Evolutionary conservation across 2,329 filamentous ascomycete species (phyloP).

Genomic region (Lachnellula cervina): DNA sequence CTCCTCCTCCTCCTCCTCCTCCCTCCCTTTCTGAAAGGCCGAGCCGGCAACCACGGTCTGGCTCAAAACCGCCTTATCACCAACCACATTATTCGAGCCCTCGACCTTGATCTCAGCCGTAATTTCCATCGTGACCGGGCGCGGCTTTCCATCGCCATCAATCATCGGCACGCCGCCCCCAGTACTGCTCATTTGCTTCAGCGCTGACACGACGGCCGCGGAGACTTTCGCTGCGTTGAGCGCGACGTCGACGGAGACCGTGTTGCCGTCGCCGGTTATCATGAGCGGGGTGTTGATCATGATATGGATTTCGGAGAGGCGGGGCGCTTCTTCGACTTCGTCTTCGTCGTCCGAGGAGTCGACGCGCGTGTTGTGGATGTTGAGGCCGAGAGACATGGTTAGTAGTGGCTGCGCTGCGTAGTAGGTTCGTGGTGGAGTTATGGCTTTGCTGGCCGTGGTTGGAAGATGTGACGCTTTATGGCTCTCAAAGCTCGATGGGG

Average conservation of each 20-base stretch:
- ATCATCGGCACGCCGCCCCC: slow-evolving; percentile 42
- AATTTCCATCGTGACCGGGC: slow-evolving; percentile 40
- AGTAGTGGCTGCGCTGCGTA: neutral
- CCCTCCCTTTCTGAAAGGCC: neutral
- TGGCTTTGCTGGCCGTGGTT: neutral
- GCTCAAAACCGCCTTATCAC: slow-evolving; percentile 22
- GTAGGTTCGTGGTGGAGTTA: neutral
- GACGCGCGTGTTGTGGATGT: slow-evolving; percentile 1
- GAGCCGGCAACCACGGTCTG: neutral
- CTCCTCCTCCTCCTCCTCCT: slow-evolving; percentile 3
- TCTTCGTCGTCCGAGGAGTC: slow-evolving; percentile 20
- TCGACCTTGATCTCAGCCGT: slow-evolving; percentile 43
- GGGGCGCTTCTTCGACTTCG: slow-evolving; percentile 11
- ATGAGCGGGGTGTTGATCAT: slow-evolving; percentile 44
- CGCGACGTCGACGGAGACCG: slow-evolving; percentile 38
- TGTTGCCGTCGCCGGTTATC: slow-evolving; percentile 45
- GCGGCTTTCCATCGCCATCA: slow-evolving; percentile 39
- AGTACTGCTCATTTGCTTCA: slow-evolving; percentile 39
- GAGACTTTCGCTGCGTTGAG: slow-evolving; percentile 40
- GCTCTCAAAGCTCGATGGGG: neutral
- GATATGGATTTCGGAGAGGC: slow-evolving; percentile 40
- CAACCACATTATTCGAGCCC: slow-evolving; percentile 42
- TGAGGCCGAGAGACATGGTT: neutral
- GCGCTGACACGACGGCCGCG: slow-evolving; percentile 39
- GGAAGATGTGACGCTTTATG: neutral